A percentile compares a stretch with the other conserved stretches of the same genome.
Evolutionary conservation across 2,329 filamentous ascomycete species (phyloP).

Genomic region (Dactylellina haptotyla): DNA sequence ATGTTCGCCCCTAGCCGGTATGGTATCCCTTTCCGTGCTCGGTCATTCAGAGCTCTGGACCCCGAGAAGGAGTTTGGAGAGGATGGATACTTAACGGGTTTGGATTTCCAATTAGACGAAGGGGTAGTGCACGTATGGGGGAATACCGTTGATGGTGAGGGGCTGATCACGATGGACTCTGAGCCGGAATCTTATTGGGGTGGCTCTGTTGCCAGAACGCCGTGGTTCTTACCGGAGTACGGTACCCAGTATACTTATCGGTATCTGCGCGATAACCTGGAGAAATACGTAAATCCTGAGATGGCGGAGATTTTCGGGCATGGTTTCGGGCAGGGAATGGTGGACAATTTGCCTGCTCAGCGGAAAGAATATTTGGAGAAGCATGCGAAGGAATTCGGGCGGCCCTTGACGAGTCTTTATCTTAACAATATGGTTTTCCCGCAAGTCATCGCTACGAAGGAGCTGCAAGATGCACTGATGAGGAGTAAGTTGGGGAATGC

Average conservation of each 20-base stretch:
- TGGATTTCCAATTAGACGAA: neutral
- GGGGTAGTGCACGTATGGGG: neutral
- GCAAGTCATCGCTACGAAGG: neutral
- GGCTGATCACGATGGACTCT: neutral
- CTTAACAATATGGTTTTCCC: neutral
- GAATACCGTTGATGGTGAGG: neutral
- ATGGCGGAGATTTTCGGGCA: neutral
- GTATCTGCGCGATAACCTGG: constrained; percentile 4
- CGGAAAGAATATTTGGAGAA: neutral
- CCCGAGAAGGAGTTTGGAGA: neutral
- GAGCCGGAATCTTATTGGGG: no score
- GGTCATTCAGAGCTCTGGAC: neutral
- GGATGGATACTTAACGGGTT: neutral
- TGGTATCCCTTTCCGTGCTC: neutral
- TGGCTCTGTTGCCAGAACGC: neutral
- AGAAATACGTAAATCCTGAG: neutral
- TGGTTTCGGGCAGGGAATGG: neutral
- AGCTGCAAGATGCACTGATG: neutral
- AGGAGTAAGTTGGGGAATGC: no score
- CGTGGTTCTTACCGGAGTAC: constrained; percentile 17
- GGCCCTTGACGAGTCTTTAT: neutral
- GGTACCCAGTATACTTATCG: neutral
- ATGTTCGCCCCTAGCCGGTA: neutral
- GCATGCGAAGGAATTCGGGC: neutral
- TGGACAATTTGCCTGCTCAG: neutral